Evolutionary conservation across 805 yeast genomes (phyloP), one percentile per base, ranked within the genome.

Genomic region (Saccharomycopsis olivae): DNA sequence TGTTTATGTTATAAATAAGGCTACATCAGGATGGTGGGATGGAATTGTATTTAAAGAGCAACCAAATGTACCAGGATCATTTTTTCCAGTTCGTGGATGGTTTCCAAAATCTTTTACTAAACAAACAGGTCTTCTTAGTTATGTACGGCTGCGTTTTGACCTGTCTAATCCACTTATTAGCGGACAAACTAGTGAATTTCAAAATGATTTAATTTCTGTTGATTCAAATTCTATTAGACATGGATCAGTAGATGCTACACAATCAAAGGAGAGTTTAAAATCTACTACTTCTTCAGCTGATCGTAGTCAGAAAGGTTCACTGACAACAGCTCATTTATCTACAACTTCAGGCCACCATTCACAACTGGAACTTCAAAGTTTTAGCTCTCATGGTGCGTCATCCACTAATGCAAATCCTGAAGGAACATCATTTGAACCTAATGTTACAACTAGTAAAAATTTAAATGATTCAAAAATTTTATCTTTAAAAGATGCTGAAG

Each of bases 1-100:
- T 3, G 61, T 86, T 1, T 71, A 78, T 49, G 92, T 86, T 11
- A 53, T 83, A n/a, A 55, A 68, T 13, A 80, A 79, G 45, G 64
- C 73, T 13, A 71, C 69, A 29, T 56, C 74, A 2, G 83, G 86
- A 2, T 86, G 95, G 95, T 84, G 94, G 92, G 95, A 86, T 56
- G 95, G 95, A 9, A 65, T 79, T 14, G 48, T 63, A 28, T 36
- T 51, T 43, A 40, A 51, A 43, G 46, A 48, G 8, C 56, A 53
- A 9, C 11, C 29, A n/a, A 6, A 27, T 9, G 8, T 11, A 6
- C 5, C 6, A 8, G 13, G 11, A 8, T 4, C 6, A 5, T 16
- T 9, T 14, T 9, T 8, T 21, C 16, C 38, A 2, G 51, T 54
- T 29, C 66, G 94, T 53, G 95, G 95, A 50, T 86, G 95, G 95